These are phyloP conservation scores for Boletus nobilissimus DNA, from an alignment of 1,284 basidiomycete species.

Conservation along the genomic window DNA sequence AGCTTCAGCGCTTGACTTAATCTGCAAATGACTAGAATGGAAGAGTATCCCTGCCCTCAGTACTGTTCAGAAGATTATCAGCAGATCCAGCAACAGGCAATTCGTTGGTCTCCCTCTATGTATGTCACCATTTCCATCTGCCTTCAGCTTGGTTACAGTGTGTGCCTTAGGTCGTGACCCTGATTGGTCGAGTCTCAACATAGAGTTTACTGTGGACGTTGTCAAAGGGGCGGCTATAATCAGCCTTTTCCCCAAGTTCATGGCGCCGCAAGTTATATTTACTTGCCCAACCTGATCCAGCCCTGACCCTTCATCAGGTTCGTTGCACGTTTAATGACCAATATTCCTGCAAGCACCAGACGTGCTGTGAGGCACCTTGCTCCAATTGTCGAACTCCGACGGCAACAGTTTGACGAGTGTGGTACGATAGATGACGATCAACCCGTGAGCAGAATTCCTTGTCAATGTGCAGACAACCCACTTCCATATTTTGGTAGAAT, in stretches of 20 bases:
- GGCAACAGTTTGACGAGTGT: constrained; percentile 42
- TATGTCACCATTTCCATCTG: constrained; percentile 28
- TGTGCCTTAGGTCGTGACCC: constrained; percentile 49
- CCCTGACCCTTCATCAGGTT: constrained; percentile 10
- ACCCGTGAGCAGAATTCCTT: neutral
- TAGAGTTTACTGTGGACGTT: constrained; percentile 49
- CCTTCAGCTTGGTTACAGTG: neutral
- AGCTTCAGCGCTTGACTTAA: neutral
- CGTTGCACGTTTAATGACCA: constrained; percentile 16
- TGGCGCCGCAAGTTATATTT: constrained; percentile 49
- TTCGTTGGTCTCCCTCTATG: constrained; percentile 56
- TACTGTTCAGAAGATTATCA: constrained; percentile 42
- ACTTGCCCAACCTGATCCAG: neutral
- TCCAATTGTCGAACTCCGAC: constrained; percentile 51
- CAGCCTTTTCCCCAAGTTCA: constrained; percentile 50
- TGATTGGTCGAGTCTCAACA: constrained; percentile 50
- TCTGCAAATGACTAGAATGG: constrained; percentile 43
- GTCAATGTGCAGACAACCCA: neutral
- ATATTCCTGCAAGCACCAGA: constrained; percentile 1
- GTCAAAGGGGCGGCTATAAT: constrained; percentile 45
- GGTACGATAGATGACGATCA: constrained; percentile 46
- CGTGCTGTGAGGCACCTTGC: constrained; percentile 42
- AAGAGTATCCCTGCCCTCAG: constrained; percentile 35
- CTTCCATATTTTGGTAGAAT: constrained; percentile 41
- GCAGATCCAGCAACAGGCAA: constrained; percentile 49